phyloP scores from a whole-genome alignment of 805 yeast species.

The Lipomyces yamadae region DNA sequence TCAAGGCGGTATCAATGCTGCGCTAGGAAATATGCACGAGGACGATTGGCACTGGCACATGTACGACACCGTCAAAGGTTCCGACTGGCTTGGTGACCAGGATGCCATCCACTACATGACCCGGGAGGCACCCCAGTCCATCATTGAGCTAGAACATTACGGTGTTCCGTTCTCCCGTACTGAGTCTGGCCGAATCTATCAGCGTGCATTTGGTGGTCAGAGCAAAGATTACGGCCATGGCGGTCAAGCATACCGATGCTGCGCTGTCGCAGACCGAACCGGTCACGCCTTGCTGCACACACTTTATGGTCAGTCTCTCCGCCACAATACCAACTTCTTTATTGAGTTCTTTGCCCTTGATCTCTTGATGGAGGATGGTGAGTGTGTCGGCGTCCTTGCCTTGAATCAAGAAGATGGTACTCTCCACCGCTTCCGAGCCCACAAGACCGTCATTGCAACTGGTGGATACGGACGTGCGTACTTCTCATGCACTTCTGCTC shows the following conservation, averaged over 20 bases:
- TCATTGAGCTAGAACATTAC: constrained; percentile 94
- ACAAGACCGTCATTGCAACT: constrained; percentile 94
- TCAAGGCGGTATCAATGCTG: constrained; percentile 99
- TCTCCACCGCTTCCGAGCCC: constrained; percentile 95
- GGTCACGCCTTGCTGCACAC: constrained; percentile 97
- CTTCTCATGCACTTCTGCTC: constrained; percentile 98
- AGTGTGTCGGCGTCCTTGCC: constrained; percentile 95
- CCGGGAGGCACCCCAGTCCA: constrained; percentile 93
- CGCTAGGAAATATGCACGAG: constrained; percentile 96
- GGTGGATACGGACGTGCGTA: constrained; percentile 99
- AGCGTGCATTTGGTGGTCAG: constrained; percentile 99
- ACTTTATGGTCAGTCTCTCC: constrained; percentile 91
- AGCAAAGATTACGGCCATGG: constrained; percentile 94
- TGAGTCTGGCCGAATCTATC: constrained; percentile 94
- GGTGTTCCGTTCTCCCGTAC: constrained; percentile 99
- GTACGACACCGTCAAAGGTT: constrained; percentile 99
- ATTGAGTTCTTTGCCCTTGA: constrained; percentile 97
- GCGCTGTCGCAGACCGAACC: constrained; percentile 99
- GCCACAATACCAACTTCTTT: constrained; percentile 97
- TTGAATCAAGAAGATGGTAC: constrained; percentile 99
- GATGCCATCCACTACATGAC: constrained; percentile 99
- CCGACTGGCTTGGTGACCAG: constrained; percentile 99
- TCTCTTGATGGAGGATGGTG: constrained; percentile 91
- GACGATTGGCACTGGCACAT: constrained; percentile 99
- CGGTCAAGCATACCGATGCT: constrained; percentile 98